Conservation (phyloP, 2,329 filamentous ascomycete genomes). For the Fusarium foetens region DNA sequence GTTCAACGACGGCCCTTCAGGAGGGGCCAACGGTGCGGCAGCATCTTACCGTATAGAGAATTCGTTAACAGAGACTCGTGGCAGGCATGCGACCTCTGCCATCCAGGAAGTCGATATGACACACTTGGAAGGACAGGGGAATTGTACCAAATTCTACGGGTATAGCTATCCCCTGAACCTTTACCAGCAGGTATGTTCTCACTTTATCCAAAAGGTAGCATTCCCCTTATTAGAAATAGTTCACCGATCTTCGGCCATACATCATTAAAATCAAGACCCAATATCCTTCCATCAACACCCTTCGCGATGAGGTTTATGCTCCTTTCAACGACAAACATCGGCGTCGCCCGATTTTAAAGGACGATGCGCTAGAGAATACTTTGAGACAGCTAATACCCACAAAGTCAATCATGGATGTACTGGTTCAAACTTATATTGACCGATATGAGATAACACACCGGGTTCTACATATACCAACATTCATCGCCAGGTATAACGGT, state of each 20-base stretch:
- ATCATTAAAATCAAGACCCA: neutral
- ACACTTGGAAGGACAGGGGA: neutral
- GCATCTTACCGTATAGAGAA: fast-evolving
- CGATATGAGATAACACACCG: neutral
- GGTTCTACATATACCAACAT: neutral
- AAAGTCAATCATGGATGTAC: neutral
- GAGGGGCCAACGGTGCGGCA: fast-evolving
- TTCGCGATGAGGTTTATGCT: neutral
- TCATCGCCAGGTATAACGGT: fast-evolving
- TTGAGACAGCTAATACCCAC: neutral
- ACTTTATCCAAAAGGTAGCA: fast-evolving
- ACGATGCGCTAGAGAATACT: neutral
- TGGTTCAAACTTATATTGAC: neutral
- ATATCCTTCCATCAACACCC: neutral
- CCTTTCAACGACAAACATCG: neutral
- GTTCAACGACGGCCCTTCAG: fast-evolving
- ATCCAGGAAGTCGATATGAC: neutral
- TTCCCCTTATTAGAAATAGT: neutral
- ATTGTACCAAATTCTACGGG: neutral
- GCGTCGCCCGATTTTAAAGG: fast-evolving
- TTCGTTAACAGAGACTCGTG: neutral
- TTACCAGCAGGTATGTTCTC: neutral
- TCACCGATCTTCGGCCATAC: neutral
- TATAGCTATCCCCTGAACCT: neutral
- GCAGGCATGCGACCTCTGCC: fast-evolving